phyloP scores from a whole-genome alignment of 805 yeast genomes.

The Pichia ethanolica region DNA sequence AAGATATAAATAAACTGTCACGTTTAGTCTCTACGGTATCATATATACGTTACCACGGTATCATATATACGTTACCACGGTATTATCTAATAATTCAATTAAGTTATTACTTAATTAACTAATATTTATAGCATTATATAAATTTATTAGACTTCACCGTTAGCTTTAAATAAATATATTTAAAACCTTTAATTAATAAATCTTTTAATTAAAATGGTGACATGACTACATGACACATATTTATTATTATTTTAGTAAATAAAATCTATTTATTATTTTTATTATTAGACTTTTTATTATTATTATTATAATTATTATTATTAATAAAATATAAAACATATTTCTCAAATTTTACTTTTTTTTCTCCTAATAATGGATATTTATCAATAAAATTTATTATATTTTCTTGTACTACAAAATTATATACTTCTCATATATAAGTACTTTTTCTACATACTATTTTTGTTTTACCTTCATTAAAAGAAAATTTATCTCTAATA shows the following conservation, averaged over 20 bases:
- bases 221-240: slow-evolving; percentile 1
- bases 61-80: neutral
- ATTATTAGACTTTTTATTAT: neutral
- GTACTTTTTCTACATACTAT: neutral
- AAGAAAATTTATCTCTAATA: neutral
- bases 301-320: too few relatives aligned
- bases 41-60: neutral
- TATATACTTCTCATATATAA: neutral
- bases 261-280: neutral
- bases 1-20: neutral
- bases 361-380: slow-evolving; percentile 1
- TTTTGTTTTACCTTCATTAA: neutral
- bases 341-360: neutral
- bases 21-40: slow-evolving; percentile 1
- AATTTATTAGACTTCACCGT: neutral
- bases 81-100: neutral
- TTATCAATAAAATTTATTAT: neutral
- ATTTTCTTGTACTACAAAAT: neutral
- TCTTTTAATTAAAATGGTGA: neutral
- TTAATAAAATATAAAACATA: neutral
- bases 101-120: neutral
- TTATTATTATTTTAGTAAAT: neutral
- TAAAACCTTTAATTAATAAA: neutral
- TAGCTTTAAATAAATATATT: neutral
- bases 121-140: neutral